Percentiles rank a stretch among this genome's conserved stretches.
Evolutionary conservation across 1,139 yeast species (phyloP).

Genomic region (Diutina siamensis): DNA sequence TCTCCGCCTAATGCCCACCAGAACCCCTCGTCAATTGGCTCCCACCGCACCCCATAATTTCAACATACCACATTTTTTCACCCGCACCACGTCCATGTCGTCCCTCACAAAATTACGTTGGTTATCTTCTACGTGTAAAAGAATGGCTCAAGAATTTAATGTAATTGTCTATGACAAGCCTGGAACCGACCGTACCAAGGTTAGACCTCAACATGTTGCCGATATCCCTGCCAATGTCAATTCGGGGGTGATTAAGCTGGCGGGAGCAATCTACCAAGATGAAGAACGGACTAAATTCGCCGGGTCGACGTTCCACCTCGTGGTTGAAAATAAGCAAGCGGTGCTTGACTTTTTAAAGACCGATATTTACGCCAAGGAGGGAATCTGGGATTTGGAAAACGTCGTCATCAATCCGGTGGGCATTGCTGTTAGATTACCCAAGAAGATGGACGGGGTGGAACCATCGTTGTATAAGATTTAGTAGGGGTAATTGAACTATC

Average conservation of each 20-base stretch:
- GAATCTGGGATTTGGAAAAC: slow-evolving; percentile 67
- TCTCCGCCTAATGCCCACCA: too few species aligned
- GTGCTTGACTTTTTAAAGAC: slow-evolving; percentile 49
- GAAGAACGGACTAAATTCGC: slow-evolving; percentile 45
- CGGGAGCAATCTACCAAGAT: slow-evolving; percentile 51
- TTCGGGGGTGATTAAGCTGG: slow-evolving; percentile 47
- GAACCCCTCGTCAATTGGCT: too few species aligned
- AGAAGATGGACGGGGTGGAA: background rate
- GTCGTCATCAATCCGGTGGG: slow-evolving; percentile 45
- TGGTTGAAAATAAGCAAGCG: slow-evolving; percentile 53
- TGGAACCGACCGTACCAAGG: slow-evolving; percentile 42
- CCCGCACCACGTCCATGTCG: background rate
- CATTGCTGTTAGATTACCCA: slow-evolving; percentile 2
- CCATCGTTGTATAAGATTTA: background rate
- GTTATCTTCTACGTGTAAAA: background rate
- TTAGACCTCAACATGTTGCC: slow-evolving; percentile 49
- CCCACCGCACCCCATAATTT: too few species aligned
- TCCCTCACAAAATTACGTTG: background rate
- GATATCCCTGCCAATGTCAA: slow-evolving; percentile 39
- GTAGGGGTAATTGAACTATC: background rate
- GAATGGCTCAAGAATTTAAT: slow-evolving; percentile 8
- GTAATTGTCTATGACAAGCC: slow-evolving; percentile 67
- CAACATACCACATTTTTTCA: background rate
- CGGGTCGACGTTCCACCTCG: slow-evolving; percentile 56
- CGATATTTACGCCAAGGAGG: slow-evolving; percentile 53